Conservation (phyloP, 805 yeast genomes). For the Candida yuanshanica region DNA sequence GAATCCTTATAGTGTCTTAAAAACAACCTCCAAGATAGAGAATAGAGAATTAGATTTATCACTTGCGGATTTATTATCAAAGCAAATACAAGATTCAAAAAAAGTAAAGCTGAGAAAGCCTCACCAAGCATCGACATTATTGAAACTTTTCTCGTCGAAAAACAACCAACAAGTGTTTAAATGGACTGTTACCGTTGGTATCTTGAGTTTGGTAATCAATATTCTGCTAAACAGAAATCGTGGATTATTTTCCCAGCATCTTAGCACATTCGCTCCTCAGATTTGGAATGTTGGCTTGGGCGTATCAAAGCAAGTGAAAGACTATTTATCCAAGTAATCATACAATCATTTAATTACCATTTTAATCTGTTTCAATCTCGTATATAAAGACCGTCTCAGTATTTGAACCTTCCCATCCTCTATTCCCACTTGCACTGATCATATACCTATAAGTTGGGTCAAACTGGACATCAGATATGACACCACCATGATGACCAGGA, state of each 20-base stretch:
- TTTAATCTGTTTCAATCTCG: conserved; percentile 52
- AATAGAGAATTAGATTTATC: background rate
- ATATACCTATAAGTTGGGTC: conserved; percentile 87
- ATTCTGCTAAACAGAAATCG: conserved; percentile 1
- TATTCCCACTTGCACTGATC: conserved; percentile 87
- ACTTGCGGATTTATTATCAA: background rate
- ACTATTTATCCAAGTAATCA: background rate
- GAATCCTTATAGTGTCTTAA: conserved; percentile 25
- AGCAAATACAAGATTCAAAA: conserved; percentile 2
- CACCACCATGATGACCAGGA: conserved; percentile 97
- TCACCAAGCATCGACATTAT: background rate
- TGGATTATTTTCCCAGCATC: background rate
- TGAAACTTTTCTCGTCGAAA: background rate
- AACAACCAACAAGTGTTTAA: conserved; percentile 5
- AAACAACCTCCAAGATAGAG: conserved; percentile 13
- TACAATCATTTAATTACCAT: background rate
- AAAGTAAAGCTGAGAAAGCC: background rate
- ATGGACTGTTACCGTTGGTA: conserved; percentile 10
- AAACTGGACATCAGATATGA: conserved; percentile 65
- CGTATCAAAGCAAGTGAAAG: background rate
- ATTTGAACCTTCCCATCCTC: conserved; percentile 89
- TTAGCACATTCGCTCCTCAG: background rate
- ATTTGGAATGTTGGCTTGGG: background rate
- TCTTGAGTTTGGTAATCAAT: conserved; percentile 9
- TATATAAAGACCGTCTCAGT: conserved; percentile 80